phyloP scores from a whole-genome alignment of 805 yeast species.

The Ogataea minuta region DNA sequence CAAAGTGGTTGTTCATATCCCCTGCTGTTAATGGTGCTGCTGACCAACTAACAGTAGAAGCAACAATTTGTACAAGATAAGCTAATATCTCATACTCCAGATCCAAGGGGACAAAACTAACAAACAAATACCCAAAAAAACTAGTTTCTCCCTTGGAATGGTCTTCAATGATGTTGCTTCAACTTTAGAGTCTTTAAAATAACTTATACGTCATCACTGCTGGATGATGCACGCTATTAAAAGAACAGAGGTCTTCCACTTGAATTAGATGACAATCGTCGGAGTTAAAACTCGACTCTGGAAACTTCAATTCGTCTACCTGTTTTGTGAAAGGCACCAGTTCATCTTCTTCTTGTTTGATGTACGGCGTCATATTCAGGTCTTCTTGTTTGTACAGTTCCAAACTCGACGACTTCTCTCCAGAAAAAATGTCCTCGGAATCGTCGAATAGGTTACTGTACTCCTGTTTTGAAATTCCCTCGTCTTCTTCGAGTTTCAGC shows the following conservation, averaged over 20 bases:
- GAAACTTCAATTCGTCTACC: conserved; percentile 17
- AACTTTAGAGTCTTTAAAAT: conserved; percentile 10
- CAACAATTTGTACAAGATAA: conserved; percentile 2
- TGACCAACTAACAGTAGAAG: conserved; percentile 27
- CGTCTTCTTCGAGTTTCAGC: conserved; percentile 29
- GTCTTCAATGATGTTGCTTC: not conserved
- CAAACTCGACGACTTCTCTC: conserved; percentile 23
- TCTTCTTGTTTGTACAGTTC: conserved; percentile 29
- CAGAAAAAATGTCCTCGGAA: conserved; percentile 21
- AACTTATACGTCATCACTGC: conserved; percentile 34
- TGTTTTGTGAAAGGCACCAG: conserved; percentile 11
- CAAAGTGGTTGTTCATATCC: conserved; percentile 29
- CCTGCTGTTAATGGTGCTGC: conserved; percentile 41
- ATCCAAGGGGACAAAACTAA: conserved; percentile 5
- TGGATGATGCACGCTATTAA: conserved; percentile 41
- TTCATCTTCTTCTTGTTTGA: conserved; percentile 19
- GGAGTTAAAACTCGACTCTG: conserved; percentile 13
- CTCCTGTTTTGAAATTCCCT: conserved; percentile 25
- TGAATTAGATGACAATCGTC: conserved; percentile 19
- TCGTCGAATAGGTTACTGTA: conserved; percentile 30
- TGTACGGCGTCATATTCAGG: conserved; percentile 12
- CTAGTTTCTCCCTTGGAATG: conserved; percentile 3
- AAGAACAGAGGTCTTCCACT: conserved; percentile 34
- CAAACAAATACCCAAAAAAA: conserved; percentile 26
- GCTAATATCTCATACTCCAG: conserved; percentile 2